Base-by-base conservation (phyloP, 2,329 filamentous ascomycete species). In the Penicillium vulpinum region DNA sequence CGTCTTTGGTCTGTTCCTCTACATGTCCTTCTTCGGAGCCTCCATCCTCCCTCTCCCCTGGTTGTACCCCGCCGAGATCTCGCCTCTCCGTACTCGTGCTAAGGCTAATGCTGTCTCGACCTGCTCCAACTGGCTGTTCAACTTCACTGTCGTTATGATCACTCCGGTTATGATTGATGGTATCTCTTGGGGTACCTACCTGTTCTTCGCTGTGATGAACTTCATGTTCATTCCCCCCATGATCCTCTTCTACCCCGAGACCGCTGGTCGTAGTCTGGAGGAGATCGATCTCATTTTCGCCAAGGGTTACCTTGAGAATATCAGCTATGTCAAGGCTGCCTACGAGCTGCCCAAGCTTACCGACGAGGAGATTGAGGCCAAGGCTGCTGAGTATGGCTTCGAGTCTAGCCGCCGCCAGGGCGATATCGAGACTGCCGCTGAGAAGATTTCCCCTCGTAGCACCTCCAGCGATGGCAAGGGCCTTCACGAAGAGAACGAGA, bases 1-100 rank as follows among this genome's bases (percentile, higher is more conserved):
- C 5, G 72, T 81, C 10, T 85, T 88, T 3, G 86, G 86, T 55
- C 74, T 89, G 13, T 89, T 89, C 74, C 81, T 85, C 3, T 89
- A 88, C 73, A 89, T 89, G 65, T 84, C 85, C 5, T 86, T 85
- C 54, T 89, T 88, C 61, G 87, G 86, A 33, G 85, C 85, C 0
- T 85, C 84, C 0, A 87, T 84, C 81, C 70, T 88, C 7, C 85
- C 85, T 16, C 78, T 87, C 24, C 85, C 85, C 0, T 89, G 85
- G 85, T 43, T 75, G 53, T 75, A 76, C 58, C 75, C 80, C 0
- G 78, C 81, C 46, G 82, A 82, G 60, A 72, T 82, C 65, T 82
- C 80, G 54, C 81, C 82, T 7, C 77, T 83, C 68, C 81, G 80
- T 70, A 84, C 81, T 7, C 77, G 82, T 47, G 79, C 80, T 39